Evolutionary conservation across 192 early-diverging fungal genomes (phyloP).

Genomic region (Mortierella alpina): DNA sequence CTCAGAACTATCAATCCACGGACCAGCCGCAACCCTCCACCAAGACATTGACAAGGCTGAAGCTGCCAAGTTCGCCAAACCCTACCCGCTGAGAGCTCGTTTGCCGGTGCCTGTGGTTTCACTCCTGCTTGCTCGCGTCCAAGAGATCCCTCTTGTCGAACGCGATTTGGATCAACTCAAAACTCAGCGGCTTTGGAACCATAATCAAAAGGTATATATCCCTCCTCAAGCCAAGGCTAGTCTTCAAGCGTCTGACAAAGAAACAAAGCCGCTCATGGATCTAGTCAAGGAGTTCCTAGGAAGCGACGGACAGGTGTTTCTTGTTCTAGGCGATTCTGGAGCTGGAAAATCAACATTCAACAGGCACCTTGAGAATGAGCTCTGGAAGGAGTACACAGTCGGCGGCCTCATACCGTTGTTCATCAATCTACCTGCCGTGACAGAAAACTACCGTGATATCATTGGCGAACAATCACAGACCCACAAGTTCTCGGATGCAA

Average conservation of each 20-base stretch:
- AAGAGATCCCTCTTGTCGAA: too few species aligned
- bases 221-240: not conserved
- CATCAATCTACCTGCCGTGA: not conserved
- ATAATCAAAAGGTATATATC: not conserved
- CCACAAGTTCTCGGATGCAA: not conserved
- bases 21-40: too few species aligned
- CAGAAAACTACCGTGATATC: too few species aligned
- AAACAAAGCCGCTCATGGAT: not conserved
- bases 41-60: too few species aligned
- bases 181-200: not conserved
- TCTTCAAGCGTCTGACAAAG: not conserved
- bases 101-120: too few species aligned
- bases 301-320: not conserved
- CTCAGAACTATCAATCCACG: too few species aligned
- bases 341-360: conserved; percentile 8
- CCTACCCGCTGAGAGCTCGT: too few species aligned
- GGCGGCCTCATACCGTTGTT: not conserved
- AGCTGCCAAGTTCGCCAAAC: too few species aligned
- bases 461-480: too few species aligned
- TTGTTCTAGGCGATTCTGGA: conserved; percentile 5
- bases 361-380: not conserved
- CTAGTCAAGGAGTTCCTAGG: not conserved
- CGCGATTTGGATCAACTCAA: not conserved
- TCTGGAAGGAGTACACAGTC: not conserved
- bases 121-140: too few species aligned